Conservation (phyloP, 768 basidiomycete genomes). For the Tricholoma hemisulphureum region DNA sequence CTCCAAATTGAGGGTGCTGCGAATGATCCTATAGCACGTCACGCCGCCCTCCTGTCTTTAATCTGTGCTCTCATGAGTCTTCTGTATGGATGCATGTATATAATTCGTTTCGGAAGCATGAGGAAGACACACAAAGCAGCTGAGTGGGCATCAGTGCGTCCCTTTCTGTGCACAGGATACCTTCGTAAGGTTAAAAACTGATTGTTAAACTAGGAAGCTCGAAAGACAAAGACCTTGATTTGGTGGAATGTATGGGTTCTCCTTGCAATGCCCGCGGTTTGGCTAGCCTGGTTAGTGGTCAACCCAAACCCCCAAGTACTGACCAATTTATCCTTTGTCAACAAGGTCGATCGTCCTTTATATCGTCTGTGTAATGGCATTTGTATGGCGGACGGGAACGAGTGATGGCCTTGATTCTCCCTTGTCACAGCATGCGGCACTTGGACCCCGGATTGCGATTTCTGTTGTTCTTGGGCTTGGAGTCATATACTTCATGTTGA, state of each 20-base stretch:
- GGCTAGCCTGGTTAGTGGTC: slow-evolving; percentile 58
- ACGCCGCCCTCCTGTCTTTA: slow-evolving; percentile 61
- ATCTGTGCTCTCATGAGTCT: slow-evolving; percentile 69
- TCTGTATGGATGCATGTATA: slow-evolving; percentile 72
- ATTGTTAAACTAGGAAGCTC: slow-evolving; percentile 12
- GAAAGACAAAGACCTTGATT: slow-evolving; percentile 17
- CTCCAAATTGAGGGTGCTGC: slow-evolving; percentile 56
- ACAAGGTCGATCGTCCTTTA: slow-evolving; percentile 60
- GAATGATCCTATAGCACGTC: slow-evolving; percentile 61
- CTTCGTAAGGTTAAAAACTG: slow-evolving; percentile 4
- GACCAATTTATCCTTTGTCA: slow-evolving; percentile 17
- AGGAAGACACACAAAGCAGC: slow-evolving; percentile 68
- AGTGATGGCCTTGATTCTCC: slow-evolving; percentile 23
- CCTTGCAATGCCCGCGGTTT: slow-evolving; percentile 61
- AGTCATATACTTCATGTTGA: slow-evolving; percentile 48
- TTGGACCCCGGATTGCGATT: slow-evolving; percentile 42
- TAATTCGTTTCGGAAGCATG: slow-evolving; percentile 71
- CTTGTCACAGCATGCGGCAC: slow-evolving; percentile 27
- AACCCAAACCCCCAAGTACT: neutral
- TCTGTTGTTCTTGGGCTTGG: slow-evolving; percentile 50
- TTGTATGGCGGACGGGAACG: slow-evolving; percentile 55
- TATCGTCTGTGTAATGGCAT: slow-evolving; percentile 54
- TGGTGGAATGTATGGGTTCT: slow-evolving; percentile 62
- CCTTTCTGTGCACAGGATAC: slow-evolving; percentile 50
- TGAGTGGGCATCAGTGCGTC: slow-evolving; percentile 64